A percentile compares a stretch with the other conserved stretches of the same genome.
Conservation (phyloP, 352 stramenopile species). For the Elongisporangium prolatum region DNA sequence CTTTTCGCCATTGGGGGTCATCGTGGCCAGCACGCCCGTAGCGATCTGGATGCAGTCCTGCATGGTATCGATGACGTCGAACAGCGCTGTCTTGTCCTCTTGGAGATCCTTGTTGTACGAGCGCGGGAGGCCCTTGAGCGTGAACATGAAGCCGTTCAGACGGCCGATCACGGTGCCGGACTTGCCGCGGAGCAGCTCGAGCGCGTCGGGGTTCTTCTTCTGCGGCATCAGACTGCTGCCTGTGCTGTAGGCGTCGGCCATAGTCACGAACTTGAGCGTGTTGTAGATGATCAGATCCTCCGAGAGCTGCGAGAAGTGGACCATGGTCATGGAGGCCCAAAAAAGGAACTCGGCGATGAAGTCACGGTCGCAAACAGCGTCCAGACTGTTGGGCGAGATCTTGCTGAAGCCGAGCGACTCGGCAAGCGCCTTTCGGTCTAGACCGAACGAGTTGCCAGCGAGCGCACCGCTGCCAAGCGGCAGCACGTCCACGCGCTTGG, state of each 20-base stretch:
- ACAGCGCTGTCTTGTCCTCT: conserved; percentile 98
- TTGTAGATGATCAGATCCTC: conserved; percentile 99
- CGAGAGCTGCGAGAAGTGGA: conserved; percentile 96
- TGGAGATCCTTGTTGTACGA: conserved; percentile 99
- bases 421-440: conserved; percentile 94
- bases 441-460: conserved; percentile 97
- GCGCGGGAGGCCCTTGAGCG: conserved; percentile 94
- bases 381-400: conserved; percentile 95
- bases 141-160: conserved; percentile 94
- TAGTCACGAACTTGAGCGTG: conserved; percentile 92
- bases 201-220: conserved; percentile 99
- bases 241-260: conserved; percentile 98
- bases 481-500: conserved; percentile 94
- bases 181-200: conserved; percentile 98
- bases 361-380: conserved; percentile 98
- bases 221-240: conserved; percentile 99
- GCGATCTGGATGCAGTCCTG: conserved; percentile 97
- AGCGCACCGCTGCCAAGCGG: conserved; percentile 96
- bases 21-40: conserved; percentile 94
- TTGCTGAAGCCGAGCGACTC: conserved; percentile 93
- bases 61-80: conserved; percentile 96
- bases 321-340: conserved; percentile 94
- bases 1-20: conserved; percentile 94
- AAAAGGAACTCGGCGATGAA: conserved; percentile 99
- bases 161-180: conserved; percentile 93